phyloP scores from a whole-genome alignment of 1,139 yeast genomes.

The Debaryomyces psychrophilus region DNA sequence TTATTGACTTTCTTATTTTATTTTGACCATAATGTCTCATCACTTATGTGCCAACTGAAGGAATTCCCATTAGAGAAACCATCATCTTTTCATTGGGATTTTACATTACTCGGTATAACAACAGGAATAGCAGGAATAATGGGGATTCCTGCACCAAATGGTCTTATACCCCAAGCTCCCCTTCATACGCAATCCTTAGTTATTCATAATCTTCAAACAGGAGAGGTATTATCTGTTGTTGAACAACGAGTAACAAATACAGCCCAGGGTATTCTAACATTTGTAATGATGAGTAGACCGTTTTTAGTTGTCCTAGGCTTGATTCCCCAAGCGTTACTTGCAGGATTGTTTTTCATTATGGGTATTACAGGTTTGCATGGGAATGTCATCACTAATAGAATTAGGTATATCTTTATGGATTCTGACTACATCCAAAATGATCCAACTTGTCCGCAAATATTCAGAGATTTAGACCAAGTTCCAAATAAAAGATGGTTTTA shows the following conservation, averaged over 20 bases:
- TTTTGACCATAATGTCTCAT: slow-evolving; percentile 93
- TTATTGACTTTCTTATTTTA: slow-evolving; percentile 81
- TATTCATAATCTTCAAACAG: slow-evolving; percentile 51
- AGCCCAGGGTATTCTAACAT: slow-evolving; percentile 77
- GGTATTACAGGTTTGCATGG: slow-evolving; percentile 78
- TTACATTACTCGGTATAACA: slow-evolving; percentile 77
- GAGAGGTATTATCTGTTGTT: slow-evolving; percentile 62
- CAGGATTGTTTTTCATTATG: slow-evolving; percentile 93
- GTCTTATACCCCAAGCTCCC: slow-evolving; percentile 96
- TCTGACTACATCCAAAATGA: slow-evolving; percentile 41
- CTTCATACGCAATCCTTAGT: slow-evolving; percentile 81
- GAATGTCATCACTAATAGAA: slow-evolving; percentile 64
- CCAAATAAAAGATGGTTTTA: slow-evolving; percentile 53
- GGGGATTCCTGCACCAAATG: slow-evolving; percentile 96
- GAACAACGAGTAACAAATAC: slow-evolving; percentile 89
- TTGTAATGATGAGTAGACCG: slow-evolving; percentile 91
- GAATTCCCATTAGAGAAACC: slow-evolving; percentile 85
- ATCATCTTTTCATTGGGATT: slow-evolving; percentile 91
- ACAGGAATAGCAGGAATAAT: slow-evolving; percentile 85
- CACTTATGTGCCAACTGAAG: slow-evolving; percentile 86
- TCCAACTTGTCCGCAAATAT: slow-evolving; percentile 39
- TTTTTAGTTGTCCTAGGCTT: slow-evolving; percentile 75
- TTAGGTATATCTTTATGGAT: slow-evolving; percentile 70
- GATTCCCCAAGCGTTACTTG: slow-evolving; percentile 92
- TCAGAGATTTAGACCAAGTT: slow-evolving; percentile 34